Base-by-base conservation (phyloP, 2,329 filamentous ascomycete species). In the Ascochyta pisi region DNA sequence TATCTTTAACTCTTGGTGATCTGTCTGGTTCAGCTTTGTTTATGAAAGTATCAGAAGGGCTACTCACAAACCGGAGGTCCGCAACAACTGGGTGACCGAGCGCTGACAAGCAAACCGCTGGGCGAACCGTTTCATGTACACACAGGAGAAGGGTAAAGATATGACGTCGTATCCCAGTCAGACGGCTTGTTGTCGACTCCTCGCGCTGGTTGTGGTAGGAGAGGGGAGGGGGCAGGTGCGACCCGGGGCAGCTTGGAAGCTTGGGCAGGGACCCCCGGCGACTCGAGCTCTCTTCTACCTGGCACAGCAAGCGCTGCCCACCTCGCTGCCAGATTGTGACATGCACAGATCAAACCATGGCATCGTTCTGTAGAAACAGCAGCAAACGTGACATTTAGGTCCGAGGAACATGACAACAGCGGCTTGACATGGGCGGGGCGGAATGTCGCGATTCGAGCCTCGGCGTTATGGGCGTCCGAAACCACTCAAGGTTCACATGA, bases 21-120 rank as follows among this genome's bases (percentile, higher is more conserved):
- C 53, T 56, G 33, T 15, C 22, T 19, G 16, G 9, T 19, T 56
- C 37, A 56, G 53, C 42, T 43, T 43, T 34, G 47, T 33, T 56
- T 26, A 26, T 38, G 31, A 34, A 47, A 26, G 27, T 23, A 13
- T 22, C 27, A 12, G 8, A n/a, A 26, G 37, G 46, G 26, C 47
- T 51, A 33, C 53, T 24, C 44, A 56, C 53, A 56, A 51, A 46
- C 47, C 38, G 47, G 42, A 51, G 42, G 47, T 48, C 42, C 42
- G 53, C 53, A 48, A 47, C 53, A 48, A 47, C 34, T 26, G 53
- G 37, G 31, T 33, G 24, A 27, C 26, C 31, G 24, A 33, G 48
- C 42, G 48, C 38, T 43, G 35, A 31, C 37, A 26, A 23, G 33
- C 48, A 51, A 51, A 56, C 38, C 51, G 31, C 37, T 24, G 47